A percentile compares a stretch with the other conserved stretches of the same genome.
Conservation (phyloP, 768 basidiomycete species). For the Lactifluus hygrophoroides region DNA sequence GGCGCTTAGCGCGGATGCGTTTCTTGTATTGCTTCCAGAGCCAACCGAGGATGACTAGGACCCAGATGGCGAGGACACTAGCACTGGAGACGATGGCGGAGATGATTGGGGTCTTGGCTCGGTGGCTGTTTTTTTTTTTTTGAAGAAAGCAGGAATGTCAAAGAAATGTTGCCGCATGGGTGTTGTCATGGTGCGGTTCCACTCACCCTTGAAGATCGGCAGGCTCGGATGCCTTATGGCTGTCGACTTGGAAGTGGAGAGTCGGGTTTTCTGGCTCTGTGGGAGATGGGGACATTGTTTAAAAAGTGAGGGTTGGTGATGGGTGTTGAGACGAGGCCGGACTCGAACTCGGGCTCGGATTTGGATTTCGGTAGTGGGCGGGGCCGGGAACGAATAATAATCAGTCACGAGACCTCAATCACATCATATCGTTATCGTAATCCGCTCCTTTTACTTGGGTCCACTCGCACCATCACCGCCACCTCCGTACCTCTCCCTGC, state of each 20-base stretch:
- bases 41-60: constrained; percentile 4
- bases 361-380: too few relatives aligned
- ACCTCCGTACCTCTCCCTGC: too few relatives aligned
- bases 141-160: too few relatives aligned
- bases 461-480: not conserved
- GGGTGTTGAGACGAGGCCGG: not conserved
- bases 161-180: too few relatives aligned
- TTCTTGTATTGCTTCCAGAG: constrained; percentile 16
- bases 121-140: too few relatives aligned
- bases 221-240: not conserved
- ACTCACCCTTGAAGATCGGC: constrained; percentile 13
- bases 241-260: not conserved
- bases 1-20: constrained; percentile 12
- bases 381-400: not conserved
- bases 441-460: too few relatives aligned
- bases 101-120: constrained; percentile 16
- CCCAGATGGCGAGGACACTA: constrained; percentile 8
- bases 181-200: too few relatives aligned
- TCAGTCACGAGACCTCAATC: not conserved
- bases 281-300: not conserved
- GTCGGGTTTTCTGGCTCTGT: not conserved
- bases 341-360: not conserved
- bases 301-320: not conserved
- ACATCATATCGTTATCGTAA: too few relatives aligned
- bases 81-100: constrained; percentile 16